phyloP scores from a whole-genome alignment of 2,329 filamentous ascomycete genomes.

The Aspergillus intermedius region DNA sequence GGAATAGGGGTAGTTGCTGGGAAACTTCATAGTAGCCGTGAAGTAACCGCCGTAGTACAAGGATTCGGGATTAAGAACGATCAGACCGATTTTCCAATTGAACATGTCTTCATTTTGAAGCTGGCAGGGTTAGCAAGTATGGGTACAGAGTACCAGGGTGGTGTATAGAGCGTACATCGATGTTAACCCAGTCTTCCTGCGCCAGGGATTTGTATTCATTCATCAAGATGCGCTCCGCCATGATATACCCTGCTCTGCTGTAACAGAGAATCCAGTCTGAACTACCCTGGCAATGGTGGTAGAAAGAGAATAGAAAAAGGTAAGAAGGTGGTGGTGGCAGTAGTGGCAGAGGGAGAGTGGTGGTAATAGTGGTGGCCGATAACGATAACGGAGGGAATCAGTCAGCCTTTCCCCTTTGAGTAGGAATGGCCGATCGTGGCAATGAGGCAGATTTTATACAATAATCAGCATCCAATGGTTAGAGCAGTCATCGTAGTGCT shows the following conservation, averaged over 20 bases:
- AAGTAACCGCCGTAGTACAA: constrained; percentile 91
- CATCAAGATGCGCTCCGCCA: constrained; percentile 77
- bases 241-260: constrained; percentile 10
- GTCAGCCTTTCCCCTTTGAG: background rate
- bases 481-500: too few species aligned
- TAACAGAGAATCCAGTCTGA: background rate
- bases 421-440: too few species aligned
- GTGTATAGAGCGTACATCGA: constrained; percentile 57
- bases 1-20: constrained; percentile 78
- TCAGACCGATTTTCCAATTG: constrained; percentile 79
- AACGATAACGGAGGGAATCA: background rate
- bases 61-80: constrained; percentile 88
- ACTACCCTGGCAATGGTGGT: too few species aligned
- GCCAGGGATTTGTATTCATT: constrained; percentile 74
- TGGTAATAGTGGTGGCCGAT: background rate
- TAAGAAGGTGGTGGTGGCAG: too few species aligned
- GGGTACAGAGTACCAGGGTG: background rate
- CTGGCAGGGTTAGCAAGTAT: constrained; percentile 34
- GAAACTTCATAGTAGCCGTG: constrained; percentile 81
- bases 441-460: too few species aligned
- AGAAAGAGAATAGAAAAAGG: too few species aligned
- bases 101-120: constrained; percentile 77
- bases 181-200: constrained; percentile 90
- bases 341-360: background rate
- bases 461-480: too few species aligned